phyloP scores from a whole-genome alignment of 2,329 filamentous ascomycete genomes.

The Podosphaera leucotricha region DNA sequence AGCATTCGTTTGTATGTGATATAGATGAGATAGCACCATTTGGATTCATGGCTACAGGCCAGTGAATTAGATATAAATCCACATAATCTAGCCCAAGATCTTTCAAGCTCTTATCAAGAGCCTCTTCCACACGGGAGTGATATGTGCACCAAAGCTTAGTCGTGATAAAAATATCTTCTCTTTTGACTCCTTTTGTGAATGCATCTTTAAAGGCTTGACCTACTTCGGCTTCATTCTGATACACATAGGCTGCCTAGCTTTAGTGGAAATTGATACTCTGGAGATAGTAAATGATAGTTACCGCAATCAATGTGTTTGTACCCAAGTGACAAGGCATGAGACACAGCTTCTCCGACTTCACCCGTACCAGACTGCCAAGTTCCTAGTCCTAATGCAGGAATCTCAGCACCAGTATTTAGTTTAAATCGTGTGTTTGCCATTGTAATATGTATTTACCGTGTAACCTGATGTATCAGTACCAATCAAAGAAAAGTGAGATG shows the following conservation, averaged over 20 bases:
- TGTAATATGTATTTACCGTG: slow-evolving; percentile 1
- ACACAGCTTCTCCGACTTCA: slow-evolving; percentile 19
- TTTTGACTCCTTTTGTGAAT: slow-evolving; percentile 32
- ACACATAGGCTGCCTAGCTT: slow-evolving; percentile 36
- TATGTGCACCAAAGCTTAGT: slow-evolving; percentile 54
- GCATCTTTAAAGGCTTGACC: slow-evolving; percentile 50
- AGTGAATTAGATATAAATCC: slow-evolving; percentile 65
- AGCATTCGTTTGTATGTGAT: not conserved
- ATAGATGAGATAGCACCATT: slow-evolving; percentile 24
- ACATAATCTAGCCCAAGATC: slow-evolving; percentile 57
- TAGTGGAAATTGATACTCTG: not conserved
- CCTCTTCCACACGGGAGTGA: slow-evolving; percentile 43
- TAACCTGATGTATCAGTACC: not conserved
- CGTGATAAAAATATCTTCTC: slow-evolving; percentile 40
- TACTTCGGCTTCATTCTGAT: slow-evolving; percentile 64
- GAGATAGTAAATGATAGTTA: not conserved
- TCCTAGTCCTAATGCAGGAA: slow-evolving; percentile 21
- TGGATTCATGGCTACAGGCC: slow-evolving; percentile 62
- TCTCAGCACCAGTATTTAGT: slow-evolving; percentile 17
- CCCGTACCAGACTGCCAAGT: slow-evolving; percentile 23
- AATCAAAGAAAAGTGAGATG: no score
- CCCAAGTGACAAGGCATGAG: slow-evolving; percentile 21
- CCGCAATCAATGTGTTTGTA: slow-evolving; percentile 29
- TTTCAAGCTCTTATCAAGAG: slow-evolving; percentile 49
- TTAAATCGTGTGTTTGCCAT: slow-evolving; percentile 14